Evolutionary conservation across 2,329 filamentous ascomycete species (phyloP).

Genomic region (Fusarium bactridioides): DNA sequence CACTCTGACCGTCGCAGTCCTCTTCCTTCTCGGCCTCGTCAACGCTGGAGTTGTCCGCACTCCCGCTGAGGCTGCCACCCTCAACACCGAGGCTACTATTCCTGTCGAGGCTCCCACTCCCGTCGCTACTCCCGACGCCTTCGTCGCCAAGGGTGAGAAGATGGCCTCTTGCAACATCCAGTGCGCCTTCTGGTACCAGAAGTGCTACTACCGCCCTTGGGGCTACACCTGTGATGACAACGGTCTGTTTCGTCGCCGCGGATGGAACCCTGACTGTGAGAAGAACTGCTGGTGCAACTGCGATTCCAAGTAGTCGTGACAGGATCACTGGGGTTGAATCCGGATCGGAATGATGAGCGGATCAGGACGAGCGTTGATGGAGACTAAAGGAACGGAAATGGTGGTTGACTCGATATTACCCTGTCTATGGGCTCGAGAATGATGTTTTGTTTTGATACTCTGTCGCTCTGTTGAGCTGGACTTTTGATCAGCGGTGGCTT

Average conservation of each 20-base stretch:
- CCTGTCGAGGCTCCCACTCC: neutral
- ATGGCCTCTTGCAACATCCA: neutral
- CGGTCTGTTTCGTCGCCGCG: neutral
- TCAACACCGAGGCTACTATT: neutral
- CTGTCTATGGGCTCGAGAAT: neutral
- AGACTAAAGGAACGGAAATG: neutral
- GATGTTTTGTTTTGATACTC: neutral
- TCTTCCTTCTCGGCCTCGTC: neutral
- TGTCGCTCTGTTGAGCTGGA: neutral
- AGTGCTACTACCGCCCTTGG: slow-evolving; percentile 10
- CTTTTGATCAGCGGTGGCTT: neutral
- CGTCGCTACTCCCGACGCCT: neutral
- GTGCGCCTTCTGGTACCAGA: neutral
- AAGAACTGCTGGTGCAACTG: slow-evolving; percentile 13
- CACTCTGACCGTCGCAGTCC: neutral
- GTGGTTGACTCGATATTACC: neutral
- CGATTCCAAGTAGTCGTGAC: neutral
- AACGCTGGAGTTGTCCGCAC: neutral
- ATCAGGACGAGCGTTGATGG: accelerated
- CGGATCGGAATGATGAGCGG: neutral
- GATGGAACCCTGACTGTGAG: slow-evolving; percentile 9
- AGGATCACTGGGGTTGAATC: neutral
- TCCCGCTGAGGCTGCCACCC: neutral
- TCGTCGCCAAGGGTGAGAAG: neutral
- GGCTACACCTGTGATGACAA: slow-evolving; percentile 3